phyloP scores from a whole-genome alignment of 176 grass and related monocot genomes.

The Carex kokanica region DNA sequence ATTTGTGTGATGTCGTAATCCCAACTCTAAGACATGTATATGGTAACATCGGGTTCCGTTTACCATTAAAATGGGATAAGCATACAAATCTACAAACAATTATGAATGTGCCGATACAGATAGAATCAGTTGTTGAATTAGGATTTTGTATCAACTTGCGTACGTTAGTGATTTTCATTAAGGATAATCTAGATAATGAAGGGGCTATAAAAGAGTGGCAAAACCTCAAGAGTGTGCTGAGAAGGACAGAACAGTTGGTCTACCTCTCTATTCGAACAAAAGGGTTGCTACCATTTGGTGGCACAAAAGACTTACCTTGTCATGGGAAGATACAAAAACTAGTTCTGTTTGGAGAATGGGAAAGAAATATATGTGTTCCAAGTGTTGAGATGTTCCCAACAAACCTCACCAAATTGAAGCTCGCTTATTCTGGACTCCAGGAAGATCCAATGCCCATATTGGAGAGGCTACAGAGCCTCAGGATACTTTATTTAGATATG shows the following conservation, averaged over 20 bases:
- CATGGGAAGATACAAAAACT: neutral
- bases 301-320: neutral
- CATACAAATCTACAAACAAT: neutral
- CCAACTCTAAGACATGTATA: neutral
- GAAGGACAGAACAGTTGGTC: neutral
- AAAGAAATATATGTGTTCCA: neutral
- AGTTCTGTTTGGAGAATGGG: accelerated
- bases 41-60: no score
- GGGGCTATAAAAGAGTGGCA: neutral
- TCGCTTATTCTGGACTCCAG: accelerated
- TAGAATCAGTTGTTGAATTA: neutral
- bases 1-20: neutral
- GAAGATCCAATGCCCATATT: neutral
- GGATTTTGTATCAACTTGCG: neutral
- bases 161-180: no score
- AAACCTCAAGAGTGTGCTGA: neutral
- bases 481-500: neutral
- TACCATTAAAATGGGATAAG: neutral
- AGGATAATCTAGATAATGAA: neutral
- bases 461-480: neutral
- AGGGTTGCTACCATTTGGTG: neutral
- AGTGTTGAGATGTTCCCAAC: neutral
- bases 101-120: no score
- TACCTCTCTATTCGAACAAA: accelerated
- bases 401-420: neutral